Evolutionary conservation across 257 asterid genomes (phyloP).

Genomic region (Scutellaria barbata): DNA sequence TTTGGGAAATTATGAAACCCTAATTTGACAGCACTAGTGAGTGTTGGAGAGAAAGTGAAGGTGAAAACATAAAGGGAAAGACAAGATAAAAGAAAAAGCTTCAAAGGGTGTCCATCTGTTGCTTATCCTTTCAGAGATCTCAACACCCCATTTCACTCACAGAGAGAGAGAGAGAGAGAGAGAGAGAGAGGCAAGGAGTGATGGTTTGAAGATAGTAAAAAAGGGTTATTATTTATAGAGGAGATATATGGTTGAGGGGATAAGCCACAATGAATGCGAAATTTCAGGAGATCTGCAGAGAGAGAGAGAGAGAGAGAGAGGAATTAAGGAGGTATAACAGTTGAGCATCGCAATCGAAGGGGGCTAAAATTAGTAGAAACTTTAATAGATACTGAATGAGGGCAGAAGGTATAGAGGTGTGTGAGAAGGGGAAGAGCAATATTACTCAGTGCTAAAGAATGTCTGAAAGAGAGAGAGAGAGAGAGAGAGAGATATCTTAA

Average conservation of each 20-base stretch:
- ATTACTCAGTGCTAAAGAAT: slow-evolving; percentile 31
- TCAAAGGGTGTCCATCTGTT: slow-evolving; percentile 30
- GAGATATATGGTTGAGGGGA: slow-evolving; percentile 21
- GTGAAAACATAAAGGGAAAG: not conserved
- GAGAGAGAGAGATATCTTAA: slow-evolving; percentile 3
- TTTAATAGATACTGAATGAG: slow-evolving; percentile 40
- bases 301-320: slow-evolving; percentile 34
- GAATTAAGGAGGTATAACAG: slow-evolving; percentile 39
- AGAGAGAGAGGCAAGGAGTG: slow-evolving; percentile 22
- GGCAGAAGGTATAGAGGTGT: slow-evolving; percentile 36
- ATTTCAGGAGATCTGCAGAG: slow-evolving; percentile 39
- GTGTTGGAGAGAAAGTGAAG: not conserved
- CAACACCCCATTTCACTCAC: not conserved
- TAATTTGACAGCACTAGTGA: slow-evolving; percentile 31
- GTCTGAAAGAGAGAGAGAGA: slow-evolving; percentile 7
- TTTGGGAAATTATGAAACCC: slow-evolving; percentile 41
- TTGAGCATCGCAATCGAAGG: slow-evolving; percentile 60
- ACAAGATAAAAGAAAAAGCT: slow-evolving; percentile 21
- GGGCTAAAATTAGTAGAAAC: slow-evolving; percentile 39
- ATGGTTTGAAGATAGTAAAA: slow-evolving; percentile 25
- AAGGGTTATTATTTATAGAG: slow-evolving; percentile 47
- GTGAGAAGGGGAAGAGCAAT: slow-evolving; percentile 24
- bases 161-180: slow-evolving; percentile 15
- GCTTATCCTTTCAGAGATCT: too few species aligned
- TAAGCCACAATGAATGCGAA: slow-evolving; percentile 35